Evolutionary conservation across 805 yeast genomes (phyloP).

Genomic region (Candida germanica): DNA sequence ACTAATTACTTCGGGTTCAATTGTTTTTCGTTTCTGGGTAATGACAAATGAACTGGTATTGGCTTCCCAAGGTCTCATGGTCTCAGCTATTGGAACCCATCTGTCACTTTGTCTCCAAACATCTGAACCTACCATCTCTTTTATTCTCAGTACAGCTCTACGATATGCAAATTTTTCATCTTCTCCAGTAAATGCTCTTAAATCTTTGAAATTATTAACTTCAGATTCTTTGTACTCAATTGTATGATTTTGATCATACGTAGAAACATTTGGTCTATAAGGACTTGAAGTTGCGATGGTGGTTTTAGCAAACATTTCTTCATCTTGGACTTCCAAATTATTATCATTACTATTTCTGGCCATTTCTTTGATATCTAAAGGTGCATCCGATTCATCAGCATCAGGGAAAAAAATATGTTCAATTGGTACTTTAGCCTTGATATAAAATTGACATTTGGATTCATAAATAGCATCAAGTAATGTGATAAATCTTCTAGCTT

Average conservation of each 20-base stretch:
- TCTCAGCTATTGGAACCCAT: slow-evolving; percentile 55
- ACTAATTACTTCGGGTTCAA: neutral
- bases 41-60: neutral
- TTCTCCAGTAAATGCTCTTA: slow-evolving; percentile 66
- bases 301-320: slow-evolving; percentile 68
- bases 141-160: slow-evolving; percentile 64
- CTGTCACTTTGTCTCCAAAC: slow-evolving; percentile 46
- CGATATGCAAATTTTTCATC: slow-evolving; percentile 74
- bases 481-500: slow-evolving; percentile 66
- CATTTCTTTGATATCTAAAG: slow-evolving; percentile 12
- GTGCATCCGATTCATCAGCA: slow-evolving; percentile 15
- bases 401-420: slow-evolving; percentile 65
- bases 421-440: slow-evolving; percentile 48
- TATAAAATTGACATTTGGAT: slow-evolving; percentile 55
- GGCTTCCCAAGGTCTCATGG: slow-evolving; percentile 58
- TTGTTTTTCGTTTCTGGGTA: neutral
- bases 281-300: slow-evolving; percentile 59
- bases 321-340: slow-evolving; percentile 51
- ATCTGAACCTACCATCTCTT: slow-evolving; percentile 53
- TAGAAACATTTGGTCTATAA: slow-evolving; percentile 64
- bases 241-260: slow-evolving; percentile 51
- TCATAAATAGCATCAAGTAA: slow-evolving; percentile 69
- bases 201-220: slow-evolving; percentile 40
- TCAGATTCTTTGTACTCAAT: slow-evolving; percentile 15
- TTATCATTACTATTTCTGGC: slow-evolving; percentile 23